Conservation (phyloP, 495 filamentous ascomycete genomes). For the Neurospora pannonica region DNA sequence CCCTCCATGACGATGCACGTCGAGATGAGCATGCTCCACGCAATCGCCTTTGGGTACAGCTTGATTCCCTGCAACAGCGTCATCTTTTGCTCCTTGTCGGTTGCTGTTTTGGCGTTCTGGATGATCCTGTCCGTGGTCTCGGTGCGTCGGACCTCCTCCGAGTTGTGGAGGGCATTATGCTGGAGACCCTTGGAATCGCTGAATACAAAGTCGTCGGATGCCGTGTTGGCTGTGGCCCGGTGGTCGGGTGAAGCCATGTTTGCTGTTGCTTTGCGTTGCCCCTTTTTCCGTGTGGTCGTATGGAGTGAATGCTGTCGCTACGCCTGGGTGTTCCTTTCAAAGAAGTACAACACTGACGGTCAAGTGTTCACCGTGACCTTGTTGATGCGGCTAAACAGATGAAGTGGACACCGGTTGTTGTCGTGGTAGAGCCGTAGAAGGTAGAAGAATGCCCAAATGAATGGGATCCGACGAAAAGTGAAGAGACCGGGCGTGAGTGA, state of each 20-base stretch:
- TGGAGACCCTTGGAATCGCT: slow-evolving; percentile 1
- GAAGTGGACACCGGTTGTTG: neutral
- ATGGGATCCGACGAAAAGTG: neutral
- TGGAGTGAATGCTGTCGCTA: neutral
- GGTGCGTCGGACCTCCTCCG: slow-evolving; percentile 8
- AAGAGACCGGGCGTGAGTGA: neutral
- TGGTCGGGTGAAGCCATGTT: neutral
- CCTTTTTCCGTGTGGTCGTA: neutral
- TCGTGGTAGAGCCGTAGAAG: neutral
- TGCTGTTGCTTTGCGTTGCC: neutral
- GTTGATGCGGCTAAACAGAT: neutral
- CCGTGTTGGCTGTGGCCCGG: neutral
- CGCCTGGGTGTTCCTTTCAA: neutral
- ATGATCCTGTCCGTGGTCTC: slow-evolving; percentile 31
- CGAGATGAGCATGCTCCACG: slow-evolving; percentile 51
- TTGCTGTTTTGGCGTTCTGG: slow-evolving; percentile 34
- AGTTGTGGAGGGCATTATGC: neutral
- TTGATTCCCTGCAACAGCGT: slow-evolving; percentile 41
- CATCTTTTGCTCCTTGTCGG: slow-evolving; percentile 47
- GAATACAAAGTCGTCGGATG: slow-evolving; percentile 1
- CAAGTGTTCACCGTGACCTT: neutral
- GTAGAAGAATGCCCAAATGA: neutral
- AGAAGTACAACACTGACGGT: neutral
- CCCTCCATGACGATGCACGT: slow-evolving; percentile 59
- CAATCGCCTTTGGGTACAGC: slow-evolving; percentile 48